Conservation (phyloP, 2,329 filamentous ascomycete species). For the Phialocephala subalpina region DNA sequence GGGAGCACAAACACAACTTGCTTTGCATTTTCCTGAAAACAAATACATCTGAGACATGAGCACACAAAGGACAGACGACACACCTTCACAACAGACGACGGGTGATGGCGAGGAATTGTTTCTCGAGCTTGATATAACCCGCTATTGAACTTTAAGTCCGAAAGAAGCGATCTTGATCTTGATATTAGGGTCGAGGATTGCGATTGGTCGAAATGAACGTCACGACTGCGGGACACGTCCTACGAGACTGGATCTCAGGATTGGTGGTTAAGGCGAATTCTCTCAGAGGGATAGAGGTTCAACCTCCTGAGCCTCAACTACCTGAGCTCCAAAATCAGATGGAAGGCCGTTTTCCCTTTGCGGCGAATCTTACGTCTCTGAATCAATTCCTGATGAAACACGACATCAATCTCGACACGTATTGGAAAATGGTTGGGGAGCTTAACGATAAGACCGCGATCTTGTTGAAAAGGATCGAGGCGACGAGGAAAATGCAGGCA, state of each 20-base stretch:
- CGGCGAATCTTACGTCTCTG: not conserved
- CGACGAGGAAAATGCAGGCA: not conserved
- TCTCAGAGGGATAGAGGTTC: not conserved
- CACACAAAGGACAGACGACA: not conserved
- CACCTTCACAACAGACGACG: not conserved
- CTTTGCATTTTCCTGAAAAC: not conserved
- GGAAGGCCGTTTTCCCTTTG: not conserved
- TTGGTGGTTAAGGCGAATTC: not conserved
- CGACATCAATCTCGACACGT: constrained; percentile 1
- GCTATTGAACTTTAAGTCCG: not conserved
- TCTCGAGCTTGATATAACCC: not conserved
- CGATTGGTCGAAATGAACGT: not conserved
- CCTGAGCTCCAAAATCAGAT: not conserved
- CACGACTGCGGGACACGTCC: not conserved
- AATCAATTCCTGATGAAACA: not conserved
- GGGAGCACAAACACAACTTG: not conserved
- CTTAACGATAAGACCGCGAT: not conserved
- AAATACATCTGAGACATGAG: not conserved
- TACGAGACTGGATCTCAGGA: not conserved
- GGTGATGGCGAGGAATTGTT: not conserved
- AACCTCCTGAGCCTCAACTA: not conserved
- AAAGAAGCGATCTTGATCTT: not conserved
- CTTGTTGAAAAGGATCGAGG: not conserved
- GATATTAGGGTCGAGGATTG: not conserved
- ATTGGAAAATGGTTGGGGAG: not conserved